Evolutionary conservation across 768 basidiomycete species (phyloP), one percentile per base, ranked within the genome.

Genomic region (Ramaria sp.): DNA sequence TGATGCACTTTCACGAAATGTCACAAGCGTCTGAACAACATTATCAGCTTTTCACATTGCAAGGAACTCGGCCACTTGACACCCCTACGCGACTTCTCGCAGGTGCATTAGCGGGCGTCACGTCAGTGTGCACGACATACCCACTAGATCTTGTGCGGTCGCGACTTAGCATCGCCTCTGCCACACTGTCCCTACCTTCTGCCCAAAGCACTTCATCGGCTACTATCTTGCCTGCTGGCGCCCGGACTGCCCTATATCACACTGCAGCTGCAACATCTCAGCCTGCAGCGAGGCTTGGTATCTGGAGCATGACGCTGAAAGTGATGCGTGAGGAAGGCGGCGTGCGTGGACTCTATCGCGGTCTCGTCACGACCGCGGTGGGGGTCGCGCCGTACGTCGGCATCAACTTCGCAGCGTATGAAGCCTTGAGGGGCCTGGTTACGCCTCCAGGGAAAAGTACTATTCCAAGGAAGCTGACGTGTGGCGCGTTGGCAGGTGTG

Each of bases 341-440:
- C 0, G 67, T 95, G 12, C 78, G 82, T 51, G 95, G 83, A 5
- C 72, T 99, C 50, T 91, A 98, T 68, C 81, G 92, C 34, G 95
- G 93, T 0, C 67, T 94, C 37, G 72, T 88, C 11, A 81, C 92
- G 12, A 96, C 92, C 0, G 85, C 89, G 3, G 75, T 88, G 53
- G 91, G 94, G 3, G 91, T 96, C 41, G 93, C 93, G 15, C 94
- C 94, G 3, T 75, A 75, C 60, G 71, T 71, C 34, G 71, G 91
- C 12, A 86, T 94, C 68, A 96, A 96, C 68, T 96, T 96, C 68
- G 88, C 91, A n/a, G 75, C 91, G 30, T 97, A 97, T 65, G 95
- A 98, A 69, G 77, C 84, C 48, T 66, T 91, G 66, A 78, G 87
- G 54, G 83, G 85, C 2, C 63, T 83, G 46, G 75, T 90, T 60